These are phyloP conservation scores for Piper longum DNA, from an alignment of 164 flowering plant species.

Conservation along the genomic window DNA sequence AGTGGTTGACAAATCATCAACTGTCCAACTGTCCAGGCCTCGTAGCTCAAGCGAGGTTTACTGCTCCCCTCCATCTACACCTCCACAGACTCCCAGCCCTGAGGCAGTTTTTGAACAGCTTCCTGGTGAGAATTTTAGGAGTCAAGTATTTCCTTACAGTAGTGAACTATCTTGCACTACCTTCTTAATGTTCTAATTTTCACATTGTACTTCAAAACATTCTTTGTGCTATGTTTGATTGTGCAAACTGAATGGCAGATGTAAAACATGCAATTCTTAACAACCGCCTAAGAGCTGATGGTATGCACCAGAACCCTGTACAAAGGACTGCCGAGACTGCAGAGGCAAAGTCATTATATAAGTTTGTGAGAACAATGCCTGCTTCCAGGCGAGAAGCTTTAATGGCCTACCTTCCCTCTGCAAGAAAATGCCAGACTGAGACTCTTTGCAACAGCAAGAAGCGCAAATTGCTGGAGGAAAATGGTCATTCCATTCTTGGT, in stretches of 20 bases:
- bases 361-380: slow-evolving; percentile 18
- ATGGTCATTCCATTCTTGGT: neutral
- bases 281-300: slow-evolving; percentile 13
- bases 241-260: slow-evolving; percentile 13
- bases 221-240: neutral
- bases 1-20: too few species aligned
- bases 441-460: neutral
- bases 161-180: neutral
- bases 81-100: slow-evolving; percentile 33
- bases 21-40: neutral
- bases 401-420: slow-evolving; percentile 17
- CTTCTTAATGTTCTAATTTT: neutral
- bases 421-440: slow-evolving; percentile 3
- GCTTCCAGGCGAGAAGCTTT: slow-evolving; percentile 19
- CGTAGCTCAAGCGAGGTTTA: too few species aligned
- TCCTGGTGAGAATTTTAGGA: slow-evolving; percentile 28
- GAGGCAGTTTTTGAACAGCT: slow-evolving; percentile 19
- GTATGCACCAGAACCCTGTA: slow-evolving; percentile 7
- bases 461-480: neutral
- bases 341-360: slow-evolving; percentile 17
- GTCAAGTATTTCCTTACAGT: neutral
- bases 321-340: slow-evolving; percentile 16
- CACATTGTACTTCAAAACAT: neutral
- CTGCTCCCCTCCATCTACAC: slow-evolving; percentile 17
- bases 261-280: slow-evolving; percentile 14